Evolutionary conservation across 352 stramenopile genomes (phyloP).

Genomic region (Globisporangium perplexum): DNA sequence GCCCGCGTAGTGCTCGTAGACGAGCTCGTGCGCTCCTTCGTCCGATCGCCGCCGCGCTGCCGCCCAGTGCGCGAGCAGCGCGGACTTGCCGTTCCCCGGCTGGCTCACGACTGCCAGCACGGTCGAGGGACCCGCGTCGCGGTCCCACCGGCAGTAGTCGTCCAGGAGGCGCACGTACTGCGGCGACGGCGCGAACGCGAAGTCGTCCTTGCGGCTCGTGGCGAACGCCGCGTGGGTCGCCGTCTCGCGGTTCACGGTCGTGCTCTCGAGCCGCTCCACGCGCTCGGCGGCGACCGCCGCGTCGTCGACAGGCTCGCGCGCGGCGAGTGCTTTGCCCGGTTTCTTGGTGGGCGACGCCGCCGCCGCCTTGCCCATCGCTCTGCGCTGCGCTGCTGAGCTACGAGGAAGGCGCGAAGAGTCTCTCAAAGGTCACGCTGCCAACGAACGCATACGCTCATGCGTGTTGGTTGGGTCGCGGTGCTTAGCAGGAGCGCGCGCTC

Average conservation of each 20-base stretch:
- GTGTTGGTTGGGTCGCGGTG: too few species aligned
- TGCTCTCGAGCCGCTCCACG: conserved; percentile 49
- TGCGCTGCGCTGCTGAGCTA: neutral
- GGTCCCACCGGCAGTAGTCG: conserved; percentile 56
- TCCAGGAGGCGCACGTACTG: conserved; percentile 68
- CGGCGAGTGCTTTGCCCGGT: neutral
- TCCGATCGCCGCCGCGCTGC: conserved; percentile 29
- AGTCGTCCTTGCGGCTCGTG: conserved; percentile 64
- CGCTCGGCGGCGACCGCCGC: conserved; percentile 11
- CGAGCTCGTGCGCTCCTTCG: conserved; percentile 41
- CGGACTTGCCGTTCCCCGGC: conserved; percentile 67
- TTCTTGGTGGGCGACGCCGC: conserved; percentile 27
- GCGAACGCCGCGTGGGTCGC: conserved; percentile 68
- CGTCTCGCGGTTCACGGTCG: conserved; percentile 64
- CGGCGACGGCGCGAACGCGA: conserved; percentile 50
- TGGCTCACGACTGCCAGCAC: conserved; percentile 58
- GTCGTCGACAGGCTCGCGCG: conserved; percentile 16
- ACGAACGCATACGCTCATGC: too few species aligned
- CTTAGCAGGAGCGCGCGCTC: too few species aligned
- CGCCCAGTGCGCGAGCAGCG: conserved; percentile 73
- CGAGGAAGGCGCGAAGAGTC: too few species aligned
- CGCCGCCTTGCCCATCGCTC: conserved; percentile 25
- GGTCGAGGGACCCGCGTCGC: conserved; percentile 22
- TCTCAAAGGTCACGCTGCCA: too few species aligned
- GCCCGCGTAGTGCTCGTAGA: conserved; percentile 77